Percentiles rank a stretch among this genome's conserved stretches.
Evolutionary conservation across 345 rosid genomes (phyloP).

Genomic region (Angophora floribunda): DNA sequence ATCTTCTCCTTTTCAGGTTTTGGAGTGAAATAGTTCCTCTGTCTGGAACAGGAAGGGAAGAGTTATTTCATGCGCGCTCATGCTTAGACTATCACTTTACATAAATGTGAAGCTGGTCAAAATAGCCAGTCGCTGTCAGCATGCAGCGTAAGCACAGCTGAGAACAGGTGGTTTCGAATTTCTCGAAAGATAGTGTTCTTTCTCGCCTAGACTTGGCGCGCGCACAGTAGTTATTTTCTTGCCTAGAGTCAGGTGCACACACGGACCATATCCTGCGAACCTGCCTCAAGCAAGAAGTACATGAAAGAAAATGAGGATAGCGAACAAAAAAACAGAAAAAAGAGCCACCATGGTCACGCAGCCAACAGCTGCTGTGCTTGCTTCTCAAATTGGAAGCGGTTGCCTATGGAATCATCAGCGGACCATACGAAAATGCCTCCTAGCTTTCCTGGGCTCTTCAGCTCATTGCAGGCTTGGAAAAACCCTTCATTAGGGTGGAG

Average conservation of each 20-base stretch:
- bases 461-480: conserved; percentile 21
- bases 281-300: neutral
- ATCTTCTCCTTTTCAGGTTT: neutral
- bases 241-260: neutral
- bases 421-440: conserved; percentile 31
- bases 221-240: neutral
- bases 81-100: neutral
- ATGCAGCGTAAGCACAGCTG: neutral
- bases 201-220: neutral
- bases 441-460: conserved; percentile 11
- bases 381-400: conserved; percentile 16
- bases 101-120: neutral
- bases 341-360: neutral
- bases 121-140: neutral
- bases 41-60: neutral
- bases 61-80: neutral
- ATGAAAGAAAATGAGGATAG: neutral
- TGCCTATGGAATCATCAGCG: conserved; percentile 24
- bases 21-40: neutral
- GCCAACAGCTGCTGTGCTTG: conserved; percentile 20
- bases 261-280: neutral
- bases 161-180: neutral
- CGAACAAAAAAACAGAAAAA: neutral
- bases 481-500: conserved; percentile 16
- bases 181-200: neutral